Conservation (phyloP, 139 green algal species). For the Tetradesmus lagerheimii region DNA sequence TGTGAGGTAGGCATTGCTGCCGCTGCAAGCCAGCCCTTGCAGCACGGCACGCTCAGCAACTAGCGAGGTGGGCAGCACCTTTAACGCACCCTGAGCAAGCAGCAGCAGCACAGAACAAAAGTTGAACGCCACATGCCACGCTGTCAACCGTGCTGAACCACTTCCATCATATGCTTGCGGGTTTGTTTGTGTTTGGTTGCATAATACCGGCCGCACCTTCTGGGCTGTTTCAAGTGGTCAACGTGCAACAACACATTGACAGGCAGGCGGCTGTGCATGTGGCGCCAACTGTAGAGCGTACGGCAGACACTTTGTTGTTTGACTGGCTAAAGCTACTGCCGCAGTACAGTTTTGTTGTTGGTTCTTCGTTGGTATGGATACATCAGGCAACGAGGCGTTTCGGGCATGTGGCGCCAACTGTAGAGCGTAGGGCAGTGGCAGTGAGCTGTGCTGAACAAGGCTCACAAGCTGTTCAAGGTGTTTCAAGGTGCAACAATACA, state of each 20-base stretch:
- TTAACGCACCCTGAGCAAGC: conserved; percentile 61
- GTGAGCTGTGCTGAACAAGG: not conserved
- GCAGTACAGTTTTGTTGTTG: no score
- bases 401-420: no score
- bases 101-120: not conserved
- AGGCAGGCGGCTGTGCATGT: not conserved
- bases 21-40: conserved; percentile 45
- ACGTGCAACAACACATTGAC: not conserved
- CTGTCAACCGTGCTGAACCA: no score
- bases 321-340: no score
- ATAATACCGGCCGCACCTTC: no score
- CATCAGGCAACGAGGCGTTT: no score
- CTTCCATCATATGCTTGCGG: no score
- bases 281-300: not conserved
- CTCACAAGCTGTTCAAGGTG: not conserved
- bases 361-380: no score
- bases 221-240: not conserved
- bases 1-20: not conserved
- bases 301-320: no score
- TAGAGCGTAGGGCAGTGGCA: not conserved
- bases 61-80: conserved; percentile 66
- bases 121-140: not conserved
- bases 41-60: conserved; percentile 75
- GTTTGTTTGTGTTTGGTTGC: no score
- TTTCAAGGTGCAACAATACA: not conserved